Evolutionary conservation across 2,329 filamentous ascomycete species (phyloP), one percentile per base, ranked within the genome.

Genomic region (Paecilomyces formosus): DNA sequence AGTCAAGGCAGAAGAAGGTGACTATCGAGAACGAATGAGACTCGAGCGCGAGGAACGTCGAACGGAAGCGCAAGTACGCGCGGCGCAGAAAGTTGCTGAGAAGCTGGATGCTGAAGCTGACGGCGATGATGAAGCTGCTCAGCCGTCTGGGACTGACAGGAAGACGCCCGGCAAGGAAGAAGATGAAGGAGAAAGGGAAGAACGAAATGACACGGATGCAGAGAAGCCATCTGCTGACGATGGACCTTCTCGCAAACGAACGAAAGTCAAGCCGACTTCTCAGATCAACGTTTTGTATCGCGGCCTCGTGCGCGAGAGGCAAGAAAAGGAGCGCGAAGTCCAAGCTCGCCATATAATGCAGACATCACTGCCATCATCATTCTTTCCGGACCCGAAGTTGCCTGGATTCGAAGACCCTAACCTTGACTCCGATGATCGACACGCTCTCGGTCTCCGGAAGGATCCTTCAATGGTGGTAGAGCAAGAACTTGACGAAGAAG

Each of bases 51-150:
- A 93, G 74, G 81, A 84, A 57, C 84, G 81, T 61, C 81, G 87
- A 65, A 70, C 82, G 3, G 90, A 96, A 72, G 83, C 82, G 26
- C 84, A 89, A 72, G 79, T 93, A 22, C 82, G 82, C 62, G 90
- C 85, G 1, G 93, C 91, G 22, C 92, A 96, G 81, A 89, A 88
- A 66, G 85, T 94, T 9, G 86, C 89, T 2, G 91, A 96, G 77
- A 78, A 85, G 56, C 82, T 97, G 74, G 86, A 89, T 60, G 82
- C 82, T 6, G 85, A 86, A 63, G 71, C 62, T 2, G 58, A 72
- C 50, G 66, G 63, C 6, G 71, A 68, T 24, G 64, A 59, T 11
- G 58, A 57, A 33, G 55, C 70, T 3, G 65, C 66, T 4, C 54
- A 61, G 3, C 55, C 53, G 7, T 58, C 57, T 8, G 58, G 62